phyloP scores from a whole-genome alignment of 1,284 basidiomycete genomes.

The Ceratobasidium sp. region DNA sequence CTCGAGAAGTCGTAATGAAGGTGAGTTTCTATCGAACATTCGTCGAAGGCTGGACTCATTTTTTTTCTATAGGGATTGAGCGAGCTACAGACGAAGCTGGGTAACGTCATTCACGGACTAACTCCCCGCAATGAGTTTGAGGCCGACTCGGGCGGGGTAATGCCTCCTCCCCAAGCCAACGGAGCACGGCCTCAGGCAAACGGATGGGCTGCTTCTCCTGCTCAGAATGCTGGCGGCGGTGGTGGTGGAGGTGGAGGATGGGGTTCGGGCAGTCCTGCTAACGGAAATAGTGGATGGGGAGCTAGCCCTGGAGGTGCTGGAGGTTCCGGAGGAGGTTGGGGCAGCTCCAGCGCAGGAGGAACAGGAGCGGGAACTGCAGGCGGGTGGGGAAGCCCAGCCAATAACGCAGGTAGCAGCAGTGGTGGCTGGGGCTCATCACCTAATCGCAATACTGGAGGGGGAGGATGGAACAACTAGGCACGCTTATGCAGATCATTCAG shows the following conservation, averaged over 20 bases:
- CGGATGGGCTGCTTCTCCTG: constrained; percentile 53
- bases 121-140: constrained; percentile 16
- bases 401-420: constrained; percentile 51
- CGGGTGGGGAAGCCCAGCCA: constrained; percentile 51
- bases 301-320: constrained; percentile 50
- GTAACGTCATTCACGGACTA: constrained; percentile 67
- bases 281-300: constrained; percentile 55
- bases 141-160: constrained; percentile 13
- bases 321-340: constrained; percentile 36
- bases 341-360: constrained; percentile 46
- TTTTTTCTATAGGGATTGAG: constrained; percentile 70
- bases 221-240: constrained; percentile 48
- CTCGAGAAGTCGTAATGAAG: constrained; percentile 89
- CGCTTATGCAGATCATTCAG: no score
- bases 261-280: constrained; percentile 51
- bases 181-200: constrained; percentile 55
- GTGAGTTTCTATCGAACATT: constrained; percentile 56
- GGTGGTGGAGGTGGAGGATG: constrained; percentile 53
- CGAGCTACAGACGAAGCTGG: constrained; percentile 84
- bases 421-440: constrained; percentile 45
- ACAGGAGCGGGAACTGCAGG: constrained; percentile 50
- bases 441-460: constrained; percentile 8
- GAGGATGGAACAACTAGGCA: constrained; percentile 31
- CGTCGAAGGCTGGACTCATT: neutral
- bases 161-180: constrained; percentile 43